Evolutionary conservation across 2,329 filamentous ascomycete genomes (phyloP).

Genomic region (Xylaria multiplex): DNA sequence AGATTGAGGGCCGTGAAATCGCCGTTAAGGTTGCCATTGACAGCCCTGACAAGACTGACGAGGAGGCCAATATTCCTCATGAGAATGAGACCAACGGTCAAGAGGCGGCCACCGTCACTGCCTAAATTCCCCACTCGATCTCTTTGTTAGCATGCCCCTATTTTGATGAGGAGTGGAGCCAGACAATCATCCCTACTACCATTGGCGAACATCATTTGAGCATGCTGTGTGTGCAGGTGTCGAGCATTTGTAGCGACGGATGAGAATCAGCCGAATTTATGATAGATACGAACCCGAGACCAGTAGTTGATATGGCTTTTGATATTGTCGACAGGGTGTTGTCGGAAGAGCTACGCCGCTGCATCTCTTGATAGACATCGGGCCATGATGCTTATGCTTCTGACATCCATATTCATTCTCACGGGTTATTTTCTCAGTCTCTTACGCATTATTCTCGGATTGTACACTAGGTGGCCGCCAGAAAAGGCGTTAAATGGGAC

Average conservation of each 20-base stretch:
- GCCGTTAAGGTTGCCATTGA: conserved; percentile 99
- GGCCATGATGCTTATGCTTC: conserved; percentile 44
- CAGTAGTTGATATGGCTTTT: conserved; percentile 45
- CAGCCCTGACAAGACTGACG: conserved; percentile 94
- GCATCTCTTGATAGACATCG: conserved; percentile 42
- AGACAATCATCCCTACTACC: conserved; percentile 39
- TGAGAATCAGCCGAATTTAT: conserved; percentile 45
- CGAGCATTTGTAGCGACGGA: conserved; percentile 41
- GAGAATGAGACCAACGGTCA: conserved; percentile 58
- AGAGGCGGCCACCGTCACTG: conserved; percentile 49
- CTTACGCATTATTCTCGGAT: conserved; percentile 45
- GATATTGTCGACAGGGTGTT: conserved; percentile 41
- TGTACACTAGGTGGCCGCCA: conserved; percentile 49
- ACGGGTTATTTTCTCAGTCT: conserved; percentile 50
- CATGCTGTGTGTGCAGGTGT: conserved; percentile 39
- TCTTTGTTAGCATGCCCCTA: conserved; percentile 40
- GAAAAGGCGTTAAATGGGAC: conserved; percentile 46
- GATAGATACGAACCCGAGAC: conserved; percentile 45
- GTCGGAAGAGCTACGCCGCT: conserved; percentile 37
- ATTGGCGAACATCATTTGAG: conserved; percentile 42
- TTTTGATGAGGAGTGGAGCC: conserved; percentile 41
- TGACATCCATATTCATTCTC: conserved; percentile 48
- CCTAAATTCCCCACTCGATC: conserved; percentile 35
- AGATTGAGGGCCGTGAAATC: conserved; percentile 98
- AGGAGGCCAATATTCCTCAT: conserved; percentile 75